These are phyloP conservation scores for Pyricularia pennisetigena DNA, from an alignment of 2,329 filamentous ascomycete species.

Conservation along the genomic window DNA sequence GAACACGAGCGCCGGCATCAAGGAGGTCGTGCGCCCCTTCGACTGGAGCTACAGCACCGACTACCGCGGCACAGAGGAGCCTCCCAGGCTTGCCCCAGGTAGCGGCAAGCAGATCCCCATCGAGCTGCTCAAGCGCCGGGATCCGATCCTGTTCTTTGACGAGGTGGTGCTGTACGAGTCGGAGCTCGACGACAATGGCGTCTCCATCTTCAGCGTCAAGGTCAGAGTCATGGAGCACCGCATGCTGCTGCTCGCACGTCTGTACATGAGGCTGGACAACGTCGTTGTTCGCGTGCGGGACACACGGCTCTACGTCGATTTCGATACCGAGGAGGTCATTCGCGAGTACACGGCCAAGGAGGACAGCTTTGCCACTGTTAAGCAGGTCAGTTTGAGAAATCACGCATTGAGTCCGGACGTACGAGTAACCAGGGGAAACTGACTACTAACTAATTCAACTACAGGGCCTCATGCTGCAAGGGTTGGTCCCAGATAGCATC, in stretches of 20 bases:
- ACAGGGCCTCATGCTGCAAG: constrained; percentile 38
- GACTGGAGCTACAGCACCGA: constrained; percentile 96
- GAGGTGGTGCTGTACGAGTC: constrained; percentile 95
- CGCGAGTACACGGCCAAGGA: constrained; percentile 89
- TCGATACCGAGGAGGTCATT: constrained; percentile 66
- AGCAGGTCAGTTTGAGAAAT: constrained; percentile 43
- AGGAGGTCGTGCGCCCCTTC: constrained; percentile 89
- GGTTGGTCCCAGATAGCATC: constrained; percentile 57
- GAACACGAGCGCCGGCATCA: constrained; percentile 76
- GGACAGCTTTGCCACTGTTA: constrained; percentile 66
- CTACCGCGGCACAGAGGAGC: constrained; percentile 59
- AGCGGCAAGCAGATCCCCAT: constrained; percentile 54
- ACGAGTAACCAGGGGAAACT: background rate
- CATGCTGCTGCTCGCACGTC: constrained; percentile 72
- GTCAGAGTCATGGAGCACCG: constrained; percentile 84
- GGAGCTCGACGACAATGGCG: constrained; percentile 95
- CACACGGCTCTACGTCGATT: constrained; percentile 87
- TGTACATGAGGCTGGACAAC: constrained; percentile 90
- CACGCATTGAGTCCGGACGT: background rate
- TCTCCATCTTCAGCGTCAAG: constrained; percentile 83
- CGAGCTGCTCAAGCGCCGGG: constrained; percentile 75
- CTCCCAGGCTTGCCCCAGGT: background rate
- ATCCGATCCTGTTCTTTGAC: constrained; percentile 95
- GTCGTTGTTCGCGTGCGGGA: constrained; percentile 83
- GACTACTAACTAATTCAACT: background rate